These are phyloP conservation scores for Pulveroboletus sp. DNA, from an alignment of 768 basidiomycete species.

Conservation along the genomic window DNA sequence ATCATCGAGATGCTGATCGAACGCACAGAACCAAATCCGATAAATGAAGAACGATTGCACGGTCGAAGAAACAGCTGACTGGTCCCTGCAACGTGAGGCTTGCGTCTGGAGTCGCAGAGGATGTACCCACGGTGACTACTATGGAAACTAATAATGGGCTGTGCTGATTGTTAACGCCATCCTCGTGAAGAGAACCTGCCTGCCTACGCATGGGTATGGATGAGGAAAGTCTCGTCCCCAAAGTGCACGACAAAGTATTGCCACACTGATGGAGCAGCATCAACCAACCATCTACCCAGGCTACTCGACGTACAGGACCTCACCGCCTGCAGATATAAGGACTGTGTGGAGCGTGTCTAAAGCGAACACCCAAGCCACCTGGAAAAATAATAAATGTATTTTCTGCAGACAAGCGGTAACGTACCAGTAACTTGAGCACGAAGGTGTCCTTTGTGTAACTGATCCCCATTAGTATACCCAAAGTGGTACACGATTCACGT, in stretches of 20 bases:
- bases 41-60: conserved; percentile 26
- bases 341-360: conserved; percentile 16
- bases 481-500: background rate
- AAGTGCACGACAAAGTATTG: conserved; percentile 22
- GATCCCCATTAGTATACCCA: conserved; percentile 2
- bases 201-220: conserved; percentile 17
- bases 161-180: conserved; percentile 4
- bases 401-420: background rate
- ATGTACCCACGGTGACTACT: conserved; percentile 16
- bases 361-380: conserved; percentile 22
- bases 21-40: conserved; percentile 23
- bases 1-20: background rate
- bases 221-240: conserved; percentile 12
- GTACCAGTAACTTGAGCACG: conserved; percentile 15
- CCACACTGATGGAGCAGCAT: conserved; percentile 15
- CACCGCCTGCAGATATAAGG: conserved; percentile 19
- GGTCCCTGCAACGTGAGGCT: conserved; percentile 10
- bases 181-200: conserved; percentile 4
- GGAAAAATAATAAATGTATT: background rate
- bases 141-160: conserved; percentile 21
- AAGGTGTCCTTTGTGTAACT: conserved; percentile 13
- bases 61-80: conserved; percentile 19
- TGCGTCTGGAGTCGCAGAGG: background rate
- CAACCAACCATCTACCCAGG: background rate
- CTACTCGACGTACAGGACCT: background rate